Base-by-base conservation (phyloP, 2,329 filamentous ascomycete species). In the Colletotrichum sp. region DNA sequence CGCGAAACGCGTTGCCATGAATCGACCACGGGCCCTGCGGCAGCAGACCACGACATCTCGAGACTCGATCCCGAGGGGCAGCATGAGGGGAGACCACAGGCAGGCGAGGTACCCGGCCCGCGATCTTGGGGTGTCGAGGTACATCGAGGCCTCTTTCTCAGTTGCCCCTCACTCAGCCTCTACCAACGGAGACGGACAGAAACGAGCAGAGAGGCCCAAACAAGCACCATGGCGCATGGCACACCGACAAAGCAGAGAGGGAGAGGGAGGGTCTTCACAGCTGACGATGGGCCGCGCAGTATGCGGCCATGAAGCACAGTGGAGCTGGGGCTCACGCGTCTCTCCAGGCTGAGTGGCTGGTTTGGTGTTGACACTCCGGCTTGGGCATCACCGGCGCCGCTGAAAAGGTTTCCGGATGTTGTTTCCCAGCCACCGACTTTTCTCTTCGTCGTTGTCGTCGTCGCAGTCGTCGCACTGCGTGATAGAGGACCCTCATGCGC, bases 241-340 rank as follows among this genome's bases (percentile, higher is more conserved):
- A 77, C 60, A 68, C 72, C 66, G 68, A 64, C 75, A 77, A 65
- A 59, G 44, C 64, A 69, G 32, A 69, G 68, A 39, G 63, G 28
- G 30, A 21, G 18, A 21, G 30, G n/a, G 59, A 63, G 59, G 72
- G 70, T 73, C 70, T 76, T 73, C 57, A 65, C 60, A 64, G 70
- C 65, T 65, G 70, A 76, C 55, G 71, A 75, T 67, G 68, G 79
- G 79, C 78, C 79, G 79, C 75, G 77, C 71, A 66, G 68, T 78
- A 79, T 80, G 79, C 79, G 79, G 78, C 79, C 79, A 77, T 76
- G 72, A 77, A 79, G 80, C 79, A 80, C 80, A 78, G 79, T 80
- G 79, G 80, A 79, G 79, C 73, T 62, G 75, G 64, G 71, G 68
- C 71, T 76, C 64, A 65, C 73, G 70, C 70, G 70, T 76, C 70